Evolutionary conservation across 768 basidiomycete species (phyloP), one percentile per base, ranked within the genome.

Genomic region (Leccinum rimulosum): DNA sequence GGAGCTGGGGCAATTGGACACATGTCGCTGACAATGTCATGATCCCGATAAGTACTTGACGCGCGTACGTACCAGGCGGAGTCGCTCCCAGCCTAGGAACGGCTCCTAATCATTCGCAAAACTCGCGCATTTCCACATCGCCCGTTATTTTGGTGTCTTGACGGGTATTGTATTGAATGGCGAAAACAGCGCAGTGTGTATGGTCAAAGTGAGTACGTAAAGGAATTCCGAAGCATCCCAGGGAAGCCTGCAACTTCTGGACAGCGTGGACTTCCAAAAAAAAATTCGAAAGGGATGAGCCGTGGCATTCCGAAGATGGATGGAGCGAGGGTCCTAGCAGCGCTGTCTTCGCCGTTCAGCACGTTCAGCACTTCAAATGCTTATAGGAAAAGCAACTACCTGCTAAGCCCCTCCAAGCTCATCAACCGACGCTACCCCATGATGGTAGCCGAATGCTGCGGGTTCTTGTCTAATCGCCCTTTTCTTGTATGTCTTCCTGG

Each of bases 381-480:
- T 81, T 27, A 80, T 78, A 74, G n/a, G 69, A 73, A 38, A 64
- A 60, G 36, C n/a, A 59, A 22, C 57, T 65, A 19, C 65, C 67
- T 55, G 54, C 43, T 0, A 63, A 65, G 47, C 54, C 17, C 36
- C 14, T 9, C 63, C 5, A 65, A 62, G 35, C 11, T n/a, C 8
- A 56, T 73, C 77, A 1, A 71, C 71, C 3, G 66, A 74, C 57
- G 74, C 72, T 31, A 75, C 56, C 68, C 70, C 53, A 64, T 82
- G 11, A n/a, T 38, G 36, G 36, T 17, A 15, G 7, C 36, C 36
- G 36, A 38, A 78, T 53, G 67, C 6, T 64, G 66, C 55, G n/a
- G 2, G 15, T 55, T 52, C 15, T 49, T 25, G 17, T 15, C 19
- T 0, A 15, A 3, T 38, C 8, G 8, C 36, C 36, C 15, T 14